Evolutionary conservation across 352 stramenopile genomes (phyloP), one percentile per base, ranked within the genome.

Genomic region (Aphanomyces euteiches): DNA sequence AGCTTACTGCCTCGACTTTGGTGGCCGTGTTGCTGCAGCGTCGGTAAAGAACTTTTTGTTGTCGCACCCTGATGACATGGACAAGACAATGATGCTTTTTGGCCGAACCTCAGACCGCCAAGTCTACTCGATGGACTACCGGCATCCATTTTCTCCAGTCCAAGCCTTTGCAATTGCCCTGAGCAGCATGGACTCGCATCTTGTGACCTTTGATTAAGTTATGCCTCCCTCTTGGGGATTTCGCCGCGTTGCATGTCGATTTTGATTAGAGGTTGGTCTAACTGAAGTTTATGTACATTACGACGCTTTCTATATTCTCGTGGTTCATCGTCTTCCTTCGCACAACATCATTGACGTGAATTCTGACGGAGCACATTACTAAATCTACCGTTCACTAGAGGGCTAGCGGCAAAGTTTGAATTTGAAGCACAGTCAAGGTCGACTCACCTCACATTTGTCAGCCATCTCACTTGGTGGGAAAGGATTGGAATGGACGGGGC

Each of bases 21-120:
- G 84, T 59, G 83, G 83, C 36, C 83, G 85, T 41, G 85, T 91
- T 7, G 81, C 87, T 0, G 80, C 83, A 28, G 83, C 87, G 13
- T 92, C 84, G 41, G 87, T 93, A n/a, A 95, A 96, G 75, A 96
- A 96, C 75, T 96, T 96, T 70, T 69, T 92, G 75, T 76, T 94
- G 8, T 88, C 84, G 19, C 81, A 93, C 69, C 84, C 85, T 39
- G 78, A 92, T 66, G 85, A 93, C 72, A 92, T 91, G 81, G 85
- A 92, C 78, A 90, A 91, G 75, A 92, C 85, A 48, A 78, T 92
- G 15, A 92, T 92, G 81, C 83, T 96, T 4, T 93, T 94, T 54
- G 87, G 88, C 13, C 85, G 88, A 63, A 96, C 88, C 63, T 78
- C 90, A 70, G 88, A 93, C 75, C 82, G 84, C 1, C 84, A 96